Conservation (phyloP, 306 rosid genomes). For the Quercus glauca region DNA sequence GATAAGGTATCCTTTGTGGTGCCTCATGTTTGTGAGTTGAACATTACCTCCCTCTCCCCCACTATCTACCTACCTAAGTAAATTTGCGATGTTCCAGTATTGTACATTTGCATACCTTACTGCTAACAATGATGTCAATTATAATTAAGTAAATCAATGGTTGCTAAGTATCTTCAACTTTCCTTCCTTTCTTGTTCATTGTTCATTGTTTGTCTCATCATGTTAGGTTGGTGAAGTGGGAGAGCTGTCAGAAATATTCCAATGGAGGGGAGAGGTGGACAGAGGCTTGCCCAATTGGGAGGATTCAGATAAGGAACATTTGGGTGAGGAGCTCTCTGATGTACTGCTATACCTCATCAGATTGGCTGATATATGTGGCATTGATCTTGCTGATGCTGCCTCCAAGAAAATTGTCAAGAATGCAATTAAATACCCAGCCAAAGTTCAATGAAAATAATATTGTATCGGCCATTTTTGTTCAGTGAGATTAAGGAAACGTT, state of each 20-base stretch:
- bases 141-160: too few relatives aligned
- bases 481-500: not conserved
- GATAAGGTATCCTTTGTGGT: too few relatives aligned
- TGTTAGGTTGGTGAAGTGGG: slow-evolving; percentile 55
- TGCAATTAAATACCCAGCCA: slow-evolving; percentile 47
- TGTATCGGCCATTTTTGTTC: not conserved
- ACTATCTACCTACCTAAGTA: too few relatives aligned
- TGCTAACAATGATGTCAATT: too few relatives aligned
- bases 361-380: slow-evolving; percentile 47
- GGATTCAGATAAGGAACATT: slow-evolving; percentile 49
- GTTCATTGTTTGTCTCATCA: not conserved
- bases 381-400: slow-evolving; percentile 48
- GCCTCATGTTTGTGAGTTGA: too few relatives aligned
- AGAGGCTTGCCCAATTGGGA: slow-evolving; percentile 54
- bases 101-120: too few relatives aligned
- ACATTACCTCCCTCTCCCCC: too few relatives aligned
- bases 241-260: slow-evolving; percentile 54
- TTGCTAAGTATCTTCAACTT: not conserved
- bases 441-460: not conserved
- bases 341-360: slow-evolving; percentile 48
- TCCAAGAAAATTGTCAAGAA: slow-evolving; percentile 43
- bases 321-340: slow-evolving; percentile 57
- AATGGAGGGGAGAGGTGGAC: slow-evolving; percentile 61
- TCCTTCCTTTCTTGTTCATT: not conserved
- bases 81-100: too few relatives aligned